Percentiles rank a stretch among this genome's conserved stretches.
Conservation (phyloP, 1,284 basidiomycete genomes). For the Violaceomyces palustris region DNA sequence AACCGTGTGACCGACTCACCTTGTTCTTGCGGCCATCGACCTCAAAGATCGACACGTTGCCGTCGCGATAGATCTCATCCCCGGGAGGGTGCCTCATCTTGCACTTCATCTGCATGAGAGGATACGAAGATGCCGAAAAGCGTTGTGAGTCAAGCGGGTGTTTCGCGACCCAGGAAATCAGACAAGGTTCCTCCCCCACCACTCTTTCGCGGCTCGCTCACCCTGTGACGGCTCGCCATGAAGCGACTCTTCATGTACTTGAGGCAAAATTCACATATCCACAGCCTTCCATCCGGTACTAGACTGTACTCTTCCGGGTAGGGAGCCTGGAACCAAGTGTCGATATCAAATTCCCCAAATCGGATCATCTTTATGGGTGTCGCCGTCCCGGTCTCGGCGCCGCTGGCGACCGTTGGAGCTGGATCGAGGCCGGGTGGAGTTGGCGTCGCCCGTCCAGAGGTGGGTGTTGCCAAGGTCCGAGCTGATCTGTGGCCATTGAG, state of each 20-base stretch:
- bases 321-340: slow-evolving; percentile 98
- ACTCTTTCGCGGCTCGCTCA: slow-evolving; percentile 57
- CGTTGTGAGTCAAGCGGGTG: too few relatives aligned
- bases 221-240: slow-evolving; percentile 77
- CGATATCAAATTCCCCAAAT: slow-evolving; percentile 90
- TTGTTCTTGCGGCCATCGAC: slow-evolving; percentile 98
- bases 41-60: slow-evolving; percentile 84
- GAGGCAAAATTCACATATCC: slow-evolving; percentile 96
- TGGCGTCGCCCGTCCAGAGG: too few relatives aligned
- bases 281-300: slow-evolving; percentile 84
- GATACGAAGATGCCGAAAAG: too few relatives aligned
- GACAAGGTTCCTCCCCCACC: slow-evolving; percentile 6
- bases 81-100: slow-evolving; percentile 91
- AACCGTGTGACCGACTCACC: too few relatives aligned
- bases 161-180: slow-evolving; percentile 2
- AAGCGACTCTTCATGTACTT: slow-evolving; percentile 98
- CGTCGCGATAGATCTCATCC: slow-evolving; percentile 95
- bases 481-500: too few relatives aligned
- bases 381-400: slow-evolving; percentile 41
- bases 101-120: too few relatives aligned
- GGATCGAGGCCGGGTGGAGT: slow-evolving; percentile 8
- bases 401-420: slow-evolving; percentile 12
- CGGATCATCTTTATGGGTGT: slow-evolving; percentile 61
- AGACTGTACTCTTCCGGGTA: slow-evolving; percentile 96
- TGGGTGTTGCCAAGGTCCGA: too few relatives aligned